Base-by-base conservation (phyloP, 148 eudicot species). In the Heliamphora exappendiculata region DNA sequence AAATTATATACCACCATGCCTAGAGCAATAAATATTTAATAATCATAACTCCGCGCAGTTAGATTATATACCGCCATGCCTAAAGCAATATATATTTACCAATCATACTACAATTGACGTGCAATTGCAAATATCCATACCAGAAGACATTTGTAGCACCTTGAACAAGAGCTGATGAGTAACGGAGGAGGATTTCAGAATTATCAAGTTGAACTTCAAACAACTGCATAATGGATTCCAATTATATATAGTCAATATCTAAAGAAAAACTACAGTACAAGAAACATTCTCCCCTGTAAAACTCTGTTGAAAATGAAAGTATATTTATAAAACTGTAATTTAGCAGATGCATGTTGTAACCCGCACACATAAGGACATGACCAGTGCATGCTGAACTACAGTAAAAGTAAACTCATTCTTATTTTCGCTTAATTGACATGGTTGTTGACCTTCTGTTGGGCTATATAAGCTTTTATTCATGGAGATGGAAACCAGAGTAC, bases 131-230 rank as follows among this genome's bases (percentile, higher is more conserved):
- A 54, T 41, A 74, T 75, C 34, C 86, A 57, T 90, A 92, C 98
- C 98, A 94, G 86, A 94, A 92, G 81, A 94, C 89, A 85, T 89
- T 92, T 80, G 93, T 87, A 73, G 96, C 93, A 77, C 98, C 98
- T 85, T 90, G 97, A 79, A 94, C 97, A 83, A 94, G 96, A 78
- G 98, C 98, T 67, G 92, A 94, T 20, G 97, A 90, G 79, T 92
- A 94, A 59, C 98, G 98, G 59, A 94, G 92, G 63, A 94, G 93
- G 80, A 88, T 89, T 59, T 92, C 97, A 45, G 92, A 75, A 84
- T 84, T 89, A 75, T 92, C 93, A 81, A 94, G 85, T 75, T 90
- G 86, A 80, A 88, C 89, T 86, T 90, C 97, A 85, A 94, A 94
- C 72, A 94, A 81, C 98, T 94, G 90, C 87, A 88, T 51, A 57